Percentiles rank a stretch among this genome's conserved stretches.
These are phyloP conservation scores for Fusarium newnesense DNA, from an alignment of 2,329 filamentous ascomycete genomes.

Conservation along the genomic window DNA sequence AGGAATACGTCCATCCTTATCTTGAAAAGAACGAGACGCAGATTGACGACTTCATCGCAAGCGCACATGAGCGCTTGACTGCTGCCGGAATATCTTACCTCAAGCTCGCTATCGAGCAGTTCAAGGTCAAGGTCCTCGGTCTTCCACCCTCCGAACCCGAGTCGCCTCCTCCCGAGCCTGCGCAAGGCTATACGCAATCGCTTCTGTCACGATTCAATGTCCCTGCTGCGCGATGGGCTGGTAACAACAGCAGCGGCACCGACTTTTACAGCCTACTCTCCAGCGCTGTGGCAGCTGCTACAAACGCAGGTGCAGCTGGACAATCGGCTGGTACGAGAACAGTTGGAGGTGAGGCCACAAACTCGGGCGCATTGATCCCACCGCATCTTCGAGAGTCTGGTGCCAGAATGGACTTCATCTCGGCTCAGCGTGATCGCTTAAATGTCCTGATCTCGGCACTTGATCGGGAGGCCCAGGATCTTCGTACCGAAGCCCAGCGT, in stretches of 20 bases:
- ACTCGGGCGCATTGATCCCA: conserved; percentile 74
- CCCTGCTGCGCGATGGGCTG: conserved; percentile 72
- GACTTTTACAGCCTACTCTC: conserved; percentile 85
- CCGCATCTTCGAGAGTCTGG: conserved; percentile 70
- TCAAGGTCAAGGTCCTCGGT: conserved; percentile 83
- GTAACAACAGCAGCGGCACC: conserved; percentile 56
- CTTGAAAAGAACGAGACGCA: conserved; percentile 85
- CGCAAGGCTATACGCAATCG: conserved; percentile 77
- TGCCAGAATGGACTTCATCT: conserved; percentile 79
- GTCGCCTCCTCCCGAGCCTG: conserved; percentile 53
- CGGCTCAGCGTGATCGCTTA: conserved; percentile 81
- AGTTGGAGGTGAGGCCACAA: conserved; percentile 34
- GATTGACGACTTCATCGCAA: conserved; percentile 91
- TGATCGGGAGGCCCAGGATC: conserved; percentile 78
- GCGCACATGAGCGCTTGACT: conserved; percentile 81
- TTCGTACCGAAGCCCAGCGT: conserved; percentile 53
- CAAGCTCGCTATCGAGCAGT: conserved; percentile 74
- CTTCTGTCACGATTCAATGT: conserved; percentile 89
- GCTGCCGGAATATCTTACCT: conserved; percentile 80
- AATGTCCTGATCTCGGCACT: conserved; percentile 79
- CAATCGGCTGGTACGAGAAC: conserved; percentile 48
- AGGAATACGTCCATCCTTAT: conserved; percentile 87
- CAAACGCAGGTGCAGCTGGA: conserved; percentile 56
- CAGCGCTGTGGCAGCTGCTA: conserved; percentile 74
- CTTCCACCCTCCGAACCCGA: conserved; percentile 66